Percentiles rank a stretch among this genome's conserved stretches.
These are phyloP conservation scores for Cyberlindnera amylophila DNA, from an alignment of 805 yeast species.

Conservation along the genomic window DNA sequence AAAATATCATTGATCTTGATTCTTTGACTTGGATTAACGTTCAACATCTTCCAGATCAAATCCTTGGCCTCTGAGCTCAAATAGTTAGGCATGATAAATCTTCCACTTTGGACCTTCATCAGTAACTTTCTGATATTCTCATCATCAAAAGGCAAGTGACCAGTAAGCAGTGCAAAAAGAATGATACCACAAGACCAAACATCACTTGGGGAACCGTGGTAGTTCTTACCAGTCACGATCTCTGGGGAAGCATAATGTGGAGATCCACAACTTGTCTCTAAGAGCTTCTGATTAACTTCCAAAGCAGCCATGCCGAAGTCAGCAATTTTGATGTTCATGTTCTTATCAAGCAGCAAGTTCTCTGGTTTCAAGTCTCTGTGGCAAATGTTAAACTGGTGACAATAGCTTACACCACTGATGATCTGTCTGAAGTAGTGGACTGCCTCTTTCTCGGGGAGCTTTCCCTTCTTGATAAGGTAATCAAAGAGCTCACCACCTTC, in stretches of 20 bases:
- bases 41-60: slow-evolving; percentile 73
- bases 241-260: slow-evolving; percentile 99
- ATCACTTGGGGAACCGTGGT: slow-evolving; percentile 96
- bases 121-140: slow-evolving; percentile 86
- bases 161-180: slow-evolving; percentile 87
- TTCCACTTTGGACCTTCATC: slow-evolving; percentile 88
- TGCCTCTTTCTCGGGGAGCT: slow-evolving; percentile 86
- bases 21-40: slow-evolving; percentile 76
- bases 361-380: slow-evolving; percentile 88
- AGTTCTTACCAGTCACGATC: slow-evolving; percentile 89
- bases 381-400: slow-evolving; percentile 83
- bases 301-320: slow-evolving; percentile 99
- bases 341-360: slow-evolving; percentile 71
- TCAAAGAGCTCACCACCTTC: slow-evolving; percentile 98
- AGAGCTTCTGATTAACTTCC: slow-evolving; percentile 72
- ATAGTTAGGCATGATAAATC: slow-evolving; percentile 76
- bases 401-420: slow-evolving; percentile 75
- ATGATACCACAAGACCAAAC: slow-evolving; percentile 99
- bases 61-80: slow-evolving; percentile 84
- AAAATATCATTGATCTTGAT: slow-evolving; percentile 75
- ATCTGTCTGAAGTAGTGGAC: slow-evolving; percentile 85
- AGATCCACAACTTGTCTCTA: slow-evolving; percentile 96
- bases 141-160: slow-evolving; percentile 95
- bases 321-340: slow-evolving; percentile 89
- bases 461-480: slow-evolving; percentile 82